Evolutionary conservation across 208 protist species (phyloP), one percentile per base, ranked within the genome.

Genomic region (Acanthamoeba triangularis): DNA sequence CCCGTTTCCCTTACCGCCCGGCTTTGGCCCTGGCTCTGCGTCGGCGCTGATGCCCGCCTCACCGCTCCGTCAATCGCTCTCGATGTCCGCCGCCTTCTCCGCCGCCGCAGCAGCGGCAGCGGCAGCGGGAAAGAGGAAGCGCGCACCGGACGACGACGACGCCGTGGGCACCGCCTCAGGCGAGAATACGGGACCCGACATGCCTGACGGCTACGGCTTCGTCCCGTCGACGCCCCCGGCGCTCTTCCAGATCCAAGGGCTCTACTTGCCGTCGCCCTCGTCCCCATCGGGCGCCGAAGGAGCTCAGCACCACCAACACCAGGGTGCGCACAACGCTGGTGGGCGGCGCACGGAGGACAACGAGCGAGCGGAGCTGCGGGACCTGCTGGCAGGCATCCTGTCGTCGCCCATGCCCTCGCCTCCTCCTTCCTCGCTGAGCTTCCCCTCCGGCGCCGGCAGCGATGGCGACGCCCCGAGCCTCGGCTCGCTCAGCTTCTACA

Each of bases 371-470:
- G 52, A 63, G n/a, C 35, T 88, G 80, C 80, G 80, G 6, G 80
- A 88, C 33, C 49, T 88, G 13, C 13, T 88, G n/a, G 80, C 80
- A 3, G 80, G 52, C 30, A 33, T 88, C n/a, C 44, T 88, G 49
- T 88, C 72, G 6, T 82, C 80, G 41, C 80, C 80, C 16, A 88
- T 88, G 80, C 80, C 80, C 49, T 88, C 80, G 41, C 80, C 80
- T 33, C 23, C 74, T 16, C 74, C 41, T 16, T 52, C 74, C 23
- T 84, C 74, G 37, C 59, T 65, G 59, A n/a, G 23, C 59, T 65
- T 65, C 59, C 25, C 59, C 59, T 65, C 59, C 5, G 25, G 59
- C 59, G 59, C 8, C 18, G 23, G 18, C 44, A 13, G 44, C 59
- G 59, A 65, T 23, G 59, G 54, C 54, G 54, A 59, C 59, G 59